Conservation (phyloP, 176 grass and related monocot genomes). For the Musa beccarii region DNA sequence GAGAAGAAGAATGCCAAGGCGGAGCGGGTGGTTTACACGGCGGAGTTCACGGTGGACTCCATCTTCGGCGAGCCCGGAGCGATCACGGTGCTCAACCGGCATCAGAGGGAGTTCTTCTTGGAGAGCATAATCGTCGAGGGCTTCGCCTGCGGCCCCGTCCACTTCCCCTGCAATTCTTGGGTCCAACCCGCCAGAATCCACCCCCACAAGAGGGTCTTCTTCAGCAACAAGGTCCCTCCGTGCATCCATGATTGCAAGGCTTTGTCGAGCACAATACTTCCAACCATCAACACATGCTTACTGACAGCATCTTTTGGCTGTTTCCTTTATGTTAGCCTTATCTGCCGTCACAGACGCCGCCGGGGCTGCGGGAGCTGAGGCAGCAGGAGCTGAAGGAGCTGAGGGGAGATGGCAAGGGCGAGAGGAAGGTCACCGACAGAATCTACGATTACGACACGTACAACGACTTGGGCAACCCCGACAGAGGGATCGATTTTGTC, state of each 20-base stretch:
- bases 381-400: slow-evolving; percentile 44
- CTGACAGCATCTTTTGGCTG: not conserved
- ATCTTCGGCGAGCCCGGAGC: slow-evolving; percentile 75
- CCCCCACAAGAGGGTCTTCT: slow-evolving; percentile 48
- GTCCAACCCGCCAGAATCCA: slow-evolving; percentile 44
- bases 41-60: slow-evolving; percentile 68
- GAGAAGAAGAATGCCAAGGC: slow-evolving; percentile 73
- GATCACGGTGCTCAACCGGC: slow-evolving; percentile 61
- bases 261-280: not conserved
- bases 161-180: slow-evolving; percentile 85
- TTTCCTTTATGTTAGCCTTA: slow-evolving; percentile 37
- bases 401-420: slow-evolving; percentile 44
- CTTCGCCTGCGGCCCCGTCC: slow-evolving; percentile 45
- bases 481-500: slow-evolving; percentile 51
- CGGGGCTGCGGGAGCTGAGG: slow-evolving; percentile 52
- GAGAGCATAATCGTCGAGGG: slow-evolving; percentile 79
- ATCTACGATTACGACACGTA: slow-evolving; percentile 71
- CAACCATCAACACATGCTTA: not conserved
- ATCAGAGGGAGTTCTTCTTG: slow-evolving; percentile 70
- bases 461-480: slow-evolving; percentile 78
- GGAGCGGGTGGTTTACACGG: slow-evolving; percentile 69
- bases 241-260: not conserved
- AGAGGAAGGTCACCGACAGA: slow-evolving; percentile 45
- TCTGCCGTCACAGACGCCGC: slow-evolving; percentile 70
- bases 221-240: slow-evolving; percentile 44